phyloP scores from a whole-genome alignment of 495 filamentous ascomycete genomes.

The Aspergillus biplanus region DNA sequence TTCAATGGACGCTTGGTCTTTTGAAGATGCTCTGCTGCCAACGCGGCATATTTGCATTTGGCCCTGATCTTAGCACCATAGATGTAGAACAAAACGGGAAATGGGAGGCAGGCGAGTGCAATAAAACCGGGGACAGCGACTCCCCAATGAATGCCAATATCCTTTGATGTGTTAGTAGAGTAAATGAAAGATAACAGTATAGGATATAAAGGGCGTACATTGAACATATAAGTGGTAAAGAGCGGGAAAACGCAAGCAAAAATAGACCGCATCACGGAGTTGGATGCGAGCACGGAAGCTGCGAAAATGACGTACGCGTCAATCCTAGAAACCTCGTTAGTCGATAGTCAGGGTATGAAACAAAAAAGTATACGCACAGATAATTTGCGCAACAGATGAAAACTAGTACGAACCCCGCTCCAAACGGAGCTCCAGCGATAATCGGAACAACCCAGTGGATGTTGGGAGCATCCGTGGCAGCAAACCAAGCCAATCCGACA shows the following conservation, averaged over 20 bases:
- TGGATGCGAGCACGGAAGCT: neutral
- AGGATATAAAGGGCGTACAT: neutral
- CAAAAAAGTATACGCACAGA: slow-evolving; percentile 30
- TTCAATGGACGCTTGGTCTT: neutral
- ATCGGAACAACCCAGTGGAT: slow-evolving; percentile 67
- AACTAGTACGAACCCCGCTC: slow-evolving; percentile 63
- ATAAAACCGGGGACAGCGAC: neutral
- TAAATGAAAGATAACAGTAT: too few relatives aligned
- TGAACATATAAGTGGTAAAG: slow-evolving; percentile 1
- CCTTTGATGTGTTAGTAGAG: neutral
- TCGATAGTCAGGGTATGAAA: neutral
- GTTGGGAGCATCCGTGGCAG: slow-evolving; percentile 55
- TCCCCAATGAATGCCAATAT: neutral
- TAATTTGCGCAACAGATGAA: slow-evolving; percentile 68
- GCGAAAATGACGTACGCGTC: neutral
- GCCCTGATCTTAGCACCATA: neutral
- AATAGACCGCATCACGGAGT: neutral
- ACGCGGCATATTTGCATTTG: neutral
- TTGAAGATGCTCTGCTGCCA: neutral
- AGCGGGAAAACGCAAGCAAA: neutral
- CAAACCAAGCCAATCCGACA: slow-evolving; percentile 68
- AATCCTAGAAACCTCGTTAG: neutral
- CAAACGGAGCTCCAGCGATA: slow-evolving; percentile 65
- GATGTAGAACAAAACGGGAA: neutral
- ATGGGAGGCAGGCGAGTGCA: neutral